These are phyloP conservation scores for Stemphylium lycopersici DNA, from an alignment of 2,329 filamentous ascomycete genomes.

Conservation along the genomic window DNA sequence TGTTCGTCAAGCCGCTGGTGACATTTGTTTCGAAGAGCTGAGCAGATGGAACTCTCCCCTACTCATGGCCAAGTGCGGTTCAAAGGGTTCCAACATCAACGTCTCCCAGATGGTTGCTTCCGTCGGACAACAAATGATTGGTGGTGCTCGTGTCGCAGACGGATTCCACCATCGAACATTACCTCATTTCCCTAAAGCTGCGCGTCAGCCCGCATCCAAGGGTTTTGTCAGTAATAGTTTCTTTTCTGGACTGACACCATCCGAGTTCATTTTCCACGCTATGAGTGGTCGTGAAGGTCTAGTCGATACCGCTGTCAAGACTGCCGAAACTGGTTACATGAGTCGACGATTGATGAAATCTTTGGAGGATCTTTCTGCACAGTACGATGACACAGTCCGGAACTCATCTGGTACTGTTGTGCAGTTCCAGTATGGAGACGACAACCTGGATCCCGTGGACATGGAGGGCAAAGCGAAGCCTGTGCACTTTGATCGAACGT, in stretches of 20 bases:
- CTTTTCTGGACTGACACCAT: slow-evolving; percentile 87
- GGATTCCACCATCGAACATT: slow-evolving; percentile 95
- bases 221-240: slow-evolving; percentile 98
- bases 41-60: slow-evolving; percentile 91
- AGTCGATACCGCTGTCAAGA: slow-evolving; percentile 98
- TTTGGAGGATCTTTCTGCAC: slow-evolving; percentile 88
- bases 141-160: slow-evolving; percentile 87
- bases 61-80: slow-evolving; percentile 96
- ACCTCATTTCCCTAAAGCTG: slow-evolving; percentile 93
- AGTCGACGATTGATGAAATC: slow-evolving; percentile 98
- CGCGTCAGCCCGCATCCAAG: slow-evolving; percentile 89
- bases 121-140: slow-evolving; percentile 98
- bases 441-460: slow-evolving; percentile 92
- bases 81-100: slow-evolving; percentile 97
- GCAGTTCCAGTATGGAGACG: slow-evolving; percentile 96
- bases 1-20: slow-evolving; percentile 88
- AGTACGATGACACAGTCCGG: slow-evolving; percentile 93
- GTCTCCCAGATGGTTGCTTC: slow-evolving; percentile 98
- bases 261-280: slow-evolving; percentile 97
- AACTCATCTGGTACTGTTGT: slow-evolving; percentile 89
- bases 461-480: slow-evolving; percentile 96
- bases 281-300: slow-evolving; percentile 98
- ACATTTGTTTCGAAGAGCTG: slow-evolving; percentile 86
- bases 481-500: slow-evolving; percentile 90
- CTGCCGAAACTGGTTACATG: slow-evolving; percentile 99